Base-by-base conservation (phyloP, 2,329 filamentous ascomycete species). In the Pseudocercospora vitis region DNA sequence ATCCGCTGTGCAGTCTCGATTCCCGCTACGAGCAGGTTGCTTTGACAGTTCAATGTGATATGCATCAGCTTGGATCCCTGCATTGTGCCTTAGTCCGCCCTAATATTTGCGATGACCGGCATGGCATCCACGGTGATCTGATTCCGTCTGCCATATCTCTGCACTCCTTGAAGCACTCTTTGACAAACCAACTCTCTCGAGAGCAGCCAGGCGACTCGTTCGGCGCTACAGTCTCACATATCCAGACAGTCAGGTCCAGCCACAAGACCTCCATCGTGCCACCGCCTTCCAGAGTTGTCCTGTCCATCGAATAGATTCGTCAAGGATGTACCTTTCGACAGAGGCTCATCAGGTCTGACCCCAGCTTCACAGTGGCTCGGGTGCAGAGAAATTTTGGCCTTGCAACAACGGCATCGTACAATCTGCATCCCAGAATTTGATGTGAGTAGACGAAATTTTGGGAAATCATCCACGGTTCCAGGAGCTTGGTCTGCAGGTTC, bases 1-100 rank as follows among this genome's bases (percentile, higher is more conserved):
- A 50, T 50, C 48, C 48, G 42, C 48, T 33, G 42, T 3, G 48
- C 48, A 3, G 48, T 50, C 14, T 40, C 33, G 12, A 50, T 40
- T 12, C 42, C 19, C 1, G 18, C 14, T n/a, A n/a, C n/a, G n/a
- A n/a, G n/a, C n/a, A n/a, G n/a, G n/a, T 18, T 6, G 6, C 7
- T 7, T 50, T n/a, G n/a, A 11, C 32, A 40, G 3, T 14, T 28
- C 33, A n/a, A 50, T 12, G 18, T 50, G 42, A 2, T 31, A 40
- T 8, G 48, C 48, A 3, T 40, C 33, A 18, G 48, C n/a, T 14
- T 50, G 23, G 2, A 40, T 33, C 7, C 11, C 48, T 7, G 11
- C n/a, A n/a, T n/a, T n/a, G 2, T 28, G 8, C 48, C 40, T 50
- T 8, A 40, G n/a, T 7, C 42, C 8, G 33, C 40, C 48, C n/a